These are phyloP conservation scores for Musa acuminata DNA, from an alignment of 176 grass and related monocot genomes.

Conservation along the genomic window DNA sequence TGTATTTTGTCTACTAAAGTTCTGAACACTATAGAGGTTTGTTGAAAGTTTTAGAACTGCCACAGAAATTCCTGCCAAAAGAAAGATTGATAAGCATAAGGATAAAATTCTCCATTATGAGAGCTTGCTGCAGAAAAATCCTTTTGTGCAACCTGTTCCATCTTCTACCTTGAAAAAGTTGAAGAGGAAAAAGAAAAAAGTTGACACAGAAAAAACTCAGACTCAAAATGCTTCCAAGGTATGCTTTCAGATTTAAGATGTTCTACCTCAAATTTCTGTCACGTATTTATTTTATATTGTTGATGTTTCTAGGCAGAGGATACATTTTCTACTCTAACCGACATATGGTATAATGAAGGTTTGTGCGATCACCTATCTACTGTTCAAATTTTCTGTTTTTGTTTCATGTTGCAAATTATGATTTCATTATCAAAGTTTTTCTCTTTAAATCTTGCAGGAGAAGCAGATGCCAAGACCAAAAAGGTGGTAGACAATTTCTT, in stretches of 20 bases:
- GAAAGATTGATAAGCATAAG: slow-evolving; percentile 66
- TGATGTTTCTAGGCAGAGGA: slow-evolving; percentile 28
- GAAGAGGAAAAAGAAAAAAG: slow-evolving; percentile 31
- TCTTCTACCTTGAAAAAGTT: slow-evolving; percentile 50
- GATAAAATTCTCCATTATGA: slow-evolving; percentile 74
- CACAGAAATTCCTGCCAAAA: slow-evolving; percentile 52
- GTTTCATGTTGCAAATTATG: no score
- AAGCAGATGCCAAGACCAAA: slow-evolving; percentile 31
- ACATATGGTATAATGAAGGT: no score
- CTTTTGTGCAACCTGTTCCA: slow-evolving; percentile 49
- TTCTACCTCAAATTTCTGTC: not conserved
- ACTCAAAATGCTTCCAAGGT: slow-evolving; percentile 33
- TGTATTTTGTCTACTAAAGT: no score
- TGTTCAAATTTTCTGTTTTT: no score
- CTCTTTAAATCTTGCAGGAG: slow-evolving; percentile 11
- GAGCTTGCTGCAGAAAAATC: slow-evolving; percentile 50
- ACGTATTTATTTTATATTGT: slow-evolving; percentile 15
- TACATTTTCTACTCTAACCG: no score
- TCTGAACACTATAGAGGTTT: not conserved
- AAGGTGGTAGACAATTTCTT: slow-evolving; percentile 28
- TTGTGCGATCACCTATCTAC: no score
- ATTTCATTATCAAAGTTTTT: not conserved
- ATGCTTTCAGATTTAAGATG: slow-evolving; percentile 4
- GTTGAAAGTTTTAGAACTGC: not conserved
- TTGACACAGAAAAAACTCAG: slow-evolving; percentile 6